A percentile compares a stretch with the other conserved stretches of the same genome.
These are phyloP conservation scores for Kurtzmaniella quercitrusa DNA, from an alignment of 1,139 yeast species.

Conservation along the genomic window DNA sequence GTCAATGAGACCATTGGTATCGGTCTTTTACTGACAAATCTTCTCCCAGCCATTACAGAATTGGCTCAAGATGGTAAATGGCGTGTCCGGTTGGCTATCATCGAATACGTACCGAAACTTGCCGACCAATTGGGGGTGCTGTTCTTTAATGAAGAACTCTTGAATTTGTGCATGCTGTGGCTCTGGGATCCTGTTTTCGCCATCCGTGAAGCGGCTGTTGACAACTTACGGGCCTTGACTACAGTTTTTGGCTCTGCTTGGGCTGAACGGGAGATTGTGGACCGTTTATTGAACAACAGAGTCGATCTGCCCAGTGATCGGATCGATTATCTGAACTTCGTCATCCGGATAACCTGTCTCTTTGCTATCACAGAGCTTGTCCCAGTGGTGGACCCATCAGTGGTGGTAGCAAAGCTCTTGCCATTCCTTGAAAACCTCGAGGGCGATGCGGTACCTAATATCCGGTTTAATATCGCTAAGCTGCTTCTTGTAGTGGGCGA, in stretches of 20 bases:
- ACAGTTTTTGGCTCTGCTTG: conserved; percentile 88
- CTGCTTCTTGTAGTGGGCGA: conserved; percentile 62
- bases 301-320: conserved; percentile 23
- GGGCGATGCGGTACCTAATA: conserved; percentile 86
- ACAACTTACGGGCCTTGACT: conserved; percentile 74
- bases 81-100: conserved; percentile 96
- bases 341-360: conserved; percentile 86
- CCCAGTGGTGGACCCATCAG: conserved; percentile 57
- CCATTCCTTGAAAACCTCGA: conserved; percentile 75
- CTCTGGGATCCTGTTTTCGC: conserved; percentile 97
- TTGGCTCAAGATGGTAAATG: conserved; percentile 95
- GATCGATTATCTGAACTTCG: conserved; percentile 61
- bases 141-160: conserved; percentile 87
- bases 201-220: conserved; percentile 93
- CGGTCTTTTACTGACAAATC: conserved; percentile 75
- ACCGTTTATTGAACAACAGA: conserved; percentile 55
- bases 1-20: conserved; percentile 95
- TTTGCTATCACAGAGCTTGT: conserved; percentile 81
- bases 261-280: conserved; percentile 83
- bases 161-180: conserved; percentile 92
- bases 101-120: conserved; percentile 90
- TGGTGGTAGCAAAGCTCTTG: conserved; percentile 61
- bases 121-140: conserved; percentile 96
- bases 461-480: conserved; percentile 91
- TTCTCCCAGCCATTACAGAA: conserved; percentile 94